Evolutionary conservation across 805 yeast species (phyloP), one percentile per base, ranked within the genome.

Genomic region (Candida tallmaniae): DNA sequence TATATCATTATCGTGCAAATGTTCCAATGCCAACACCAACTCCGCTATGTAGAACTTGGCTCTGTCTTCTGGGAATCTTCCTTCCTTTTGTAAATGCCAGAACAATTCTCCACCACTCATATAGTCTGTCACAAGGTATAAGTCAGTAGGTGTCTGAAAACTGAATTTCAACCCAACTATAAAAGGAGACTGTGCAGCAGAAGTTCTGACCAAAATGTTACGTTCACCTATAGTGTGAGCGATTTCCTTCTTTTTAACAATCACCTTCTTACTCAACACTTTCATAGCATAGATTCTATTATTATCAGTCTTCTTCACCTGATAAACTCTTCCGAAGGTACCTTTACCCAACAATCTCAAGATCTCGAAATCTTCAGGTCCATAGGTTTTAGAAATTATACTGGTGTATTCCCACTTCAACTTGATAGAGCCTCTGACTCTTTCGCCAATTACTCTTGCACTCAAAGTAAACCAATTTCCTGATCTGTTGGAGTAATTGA

Each of bases 171-270:
- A 73, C 0, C 96, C 96, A 28, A 93, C 97, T 55, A 93, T 87
- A 57, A 93, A 93, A n/a, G 95, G 86, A 10, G 88, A 81, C 14
- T 83, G 81, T 15, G 90, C 81, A 27, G 88, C 79, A 5, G 95
- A 83, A 2, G 98, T 90, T 48, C 95, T 78, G 16, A 90, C 98
- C 39, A 93, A 66, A 46, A 93, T 93, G 58, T 93, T 85, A 50
- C 98, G 74, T 67, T 93, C 98, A 22, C 97, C 97, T 50, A 93
- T 87, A 2, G 98, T 93, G 60, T 93, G 98, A 0, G 97, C 97
- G 49, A 93, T 83, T 63, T 93, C 98, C 60, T 90, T 90, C 72
- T 93, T 93, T 60, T 85, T 88, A 32, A 93, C 96, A 58, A 93
- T 93, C 28, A 88, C 90, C 57, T 89, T 89, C 60, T 93, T 93